A percentile compares a stretch with the other conserved stretches of the same genome.
Evolutionary conservation across 2,329 filamentous ascomycete genomes (phyloP).

Genomic region (Seiridium cupressi): DNA sequence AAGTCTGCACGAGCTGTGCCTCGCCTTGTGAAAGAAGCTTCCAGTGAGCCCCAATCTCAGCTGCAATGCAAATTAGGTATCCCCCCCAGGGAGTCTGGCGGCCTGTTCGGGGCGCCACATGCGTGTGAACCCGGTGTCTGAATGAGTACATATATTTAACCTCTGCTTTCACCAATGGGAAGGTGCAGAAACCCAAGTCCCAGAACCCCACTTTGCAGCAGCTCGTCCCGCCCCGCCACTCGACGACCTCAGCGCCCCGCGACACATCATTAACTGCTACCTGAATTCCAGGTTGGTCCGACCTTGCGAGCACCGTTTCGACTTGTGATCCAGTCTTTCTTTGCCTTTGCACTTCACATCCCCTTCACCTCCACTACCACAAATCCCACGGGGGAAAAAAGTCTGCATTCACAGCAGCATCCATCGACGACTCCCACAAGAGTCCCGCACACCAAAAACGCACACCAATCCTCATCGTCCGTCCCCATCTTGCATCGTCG

Average conservation of each 20-base stretch:
- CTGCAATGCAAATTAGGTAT: too few species aligned
- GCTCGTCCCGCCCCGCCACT: too few species aligned
- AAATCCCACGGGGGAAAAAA: neutral
- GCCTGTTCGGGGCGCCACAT: too few species aligned
- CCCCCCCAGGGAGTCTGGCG: too few species aligned
- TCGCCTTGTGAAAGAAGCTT: too few species aligned
- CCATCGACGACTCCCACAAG: neutral
- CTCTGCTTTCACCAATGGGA: neutral
- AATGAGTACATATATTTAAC: neutral
- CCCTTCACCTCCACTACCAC: neutral
- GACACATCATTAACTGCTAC: conserved; percentile 23
- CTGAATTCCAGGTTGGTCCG: conserved; percentile 16
- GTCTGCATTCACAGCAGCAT: too few species aligned
- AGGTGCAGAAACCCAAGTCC: neutral
- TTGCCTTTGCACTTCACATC: neutral
- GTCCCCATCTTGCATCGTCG: neutral
- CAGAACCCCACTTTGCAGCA: neutral
- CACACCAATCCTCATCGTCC: neutral
- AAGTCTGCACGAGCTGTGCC: too few species aligned
- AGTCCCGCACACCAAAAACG: neutral
- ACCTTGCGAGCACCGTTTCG: conserved; percentile 6
- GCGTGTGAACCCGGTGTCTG: too few species aligned
- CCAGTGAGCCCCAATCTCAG: too few species aligned
- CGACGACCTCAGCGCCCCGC: conserved; percentile 5
- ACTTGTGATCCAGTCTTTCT: too few species aligned